Base-by-base conservation (phyloP, 768 basidiomycete genomes). In the Mycena sanguinolenta region DNA sequence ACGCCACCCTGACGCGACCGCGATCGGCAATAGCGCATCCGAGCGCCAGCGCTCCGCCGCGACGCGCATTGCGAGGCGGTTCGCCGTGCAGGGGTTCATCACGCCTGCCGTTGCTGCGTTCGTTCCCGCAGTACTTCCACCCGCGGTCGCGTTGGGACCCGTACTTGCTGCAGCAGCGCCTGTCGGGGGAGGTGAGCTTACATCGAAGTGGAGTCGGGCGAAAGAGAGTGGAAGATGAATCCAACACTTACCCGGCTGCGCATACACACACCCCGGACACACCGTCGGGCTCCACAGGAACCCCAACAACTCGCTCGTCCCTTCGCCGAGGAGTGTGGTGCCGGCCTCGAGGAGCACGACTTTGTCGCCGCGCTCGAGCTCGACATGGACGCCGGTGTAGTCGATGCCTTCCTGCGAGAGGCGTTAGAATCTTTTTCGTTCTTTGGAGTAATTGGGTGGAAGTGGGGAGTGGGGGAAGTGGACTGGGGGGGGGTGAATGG, bases 341-440 rank as follows among this genome's bases (percentile, higher is more conserved):
- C 49, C 58, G 9, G 72, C 69, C 16, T 73, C 72, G 55, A 70
- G 68, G 16, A 65, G 59, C 2, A 66, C 16, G 16, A 73, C 72
- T 65, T 73, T 73, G 38, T 73, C 72, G 4, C 46, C 57, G 6
- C 62, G 36, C n/a, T 64, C 69, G 28, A 73, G 58, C 69, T 73
- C 72, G 52, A 73, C 69, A 32, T 73, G 72, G 28, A 73, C 69
- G 49, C 65, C 63, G 19, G 69, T 70, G 57, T 73, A 73, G 53
- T 73, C 72, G 38, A 73, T 73, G 32, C 72, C 72, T 28, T 73
- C 72, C 59, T 32, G 19, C 10, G 10, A 13, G 27, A 36, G 32
- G 32, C 10, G 32, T 34, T 34, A 34, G 32, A n/a, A n/a, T n/a
- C n/a, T n/a, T n/a, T n/a, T n/a, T n/a, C n/a, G n/a, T n/a, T n/a